Evolutionary conservation across 2,329 filamentous ascomycete species (phyloP).

Genomic region (Microdochium bolleyi): DNA sequence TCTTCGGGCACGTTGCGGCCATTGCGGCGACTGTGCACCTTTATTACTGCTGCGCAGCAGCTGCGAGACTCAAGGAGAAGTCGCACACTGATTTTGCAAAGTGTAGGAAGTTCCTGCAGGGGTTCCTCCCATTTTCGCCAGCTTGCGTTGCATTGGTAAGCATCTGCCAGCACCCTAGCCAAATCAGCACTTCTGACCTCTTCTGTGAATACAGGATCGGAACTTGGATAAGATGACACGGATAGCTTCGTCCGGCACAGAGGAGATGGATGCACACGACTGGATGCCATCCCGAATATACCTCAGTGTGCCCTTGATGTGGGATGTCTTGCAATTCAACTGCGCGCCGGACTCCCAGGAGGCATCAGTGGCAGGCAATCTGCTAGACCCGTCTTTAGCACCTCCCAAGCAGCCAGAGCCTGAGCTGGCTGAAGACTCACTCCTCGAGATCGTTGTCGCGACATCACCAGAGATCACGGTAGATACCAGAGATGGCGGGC

Average conservation of each 20-base stretch:
- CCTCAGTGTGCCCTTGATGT: conserved; percentile 43
- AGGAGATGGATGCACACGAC: conserved; percentile 37
- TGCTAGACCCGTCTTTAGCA: conserved; percentile 33
- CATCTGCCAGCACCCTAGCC: too few species aligned
- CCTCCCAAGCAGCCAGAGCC: conserved; percentile 8
- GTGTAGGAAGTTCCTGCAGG: conserved; percentile 38
- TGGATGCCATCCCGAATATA: conserved; percentile 45
- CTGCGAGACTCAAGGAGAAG: conserved; percentile 38
- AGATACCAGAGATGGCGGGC: conserved; percentile 42
- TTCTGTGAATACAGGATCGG: conserved; percentile 25
- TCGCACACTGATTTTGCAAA: conserved; percentile 43
- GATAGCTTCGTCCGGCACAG: conserved; percentile 35
- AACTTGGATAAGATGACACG: conserved; percentile 39
- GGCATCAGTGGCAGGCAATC: conserved; percentile 21
- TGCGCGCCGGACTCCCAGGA: conserved; percentile 27
- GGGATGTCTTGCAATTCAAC: conserved; percentile 42
- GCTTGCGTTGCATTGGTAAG: conserved; percentile 35
- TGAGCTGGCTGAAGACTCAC: conserved; percentile 22
- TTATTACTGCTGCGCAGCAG: conserved; percentile 43
- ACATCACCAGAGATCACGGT: conserved; percentile 42
- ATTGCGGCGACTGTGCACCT: conserved; percentile 45
- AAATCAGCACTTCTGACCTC: conserved; percentile 7
- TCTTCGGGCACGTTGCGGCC: conserved; percentile 41
- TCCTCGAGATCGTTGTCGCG: conserved; percentile 40
- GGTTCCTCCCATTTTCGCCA: conserved; percentile 36